Evolutionary conservation across 768 basidiomycete species (phyloP).

Genomic region (Russula olivacea): DNA sequence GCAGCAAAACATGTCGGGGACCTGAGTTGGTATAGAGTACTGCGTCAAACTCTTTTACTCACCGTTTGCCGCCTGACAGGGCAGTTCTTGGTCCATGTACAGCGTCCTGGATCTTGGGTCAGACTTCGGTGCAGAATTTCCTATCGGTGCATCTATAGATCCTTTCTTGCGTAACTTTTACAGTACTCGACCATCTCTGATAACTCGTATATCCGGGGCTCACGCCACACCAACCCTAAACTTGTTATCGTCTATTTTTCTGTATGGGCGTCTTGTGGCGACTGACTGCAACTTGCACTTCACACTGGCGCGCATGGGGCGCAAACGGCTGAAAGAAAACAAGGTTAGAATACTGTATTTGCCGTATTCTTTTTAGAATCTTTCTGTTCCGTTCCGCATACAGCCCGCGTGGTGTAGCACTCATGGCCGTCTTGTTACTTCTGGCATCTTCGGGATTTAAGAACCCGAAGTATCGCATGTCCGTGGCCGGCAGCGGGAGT

Average conservation of each 20-base stretch:
- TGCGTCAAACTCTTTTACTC: background rate
- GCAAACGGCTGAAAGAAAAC: background rate
- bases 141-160: background rate
- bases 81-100: background rate
- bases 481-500: background rate
- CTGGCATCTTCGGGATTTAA: conserved; percentile 86
- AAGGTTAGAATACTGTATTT: background rate
- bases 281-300: background rate
- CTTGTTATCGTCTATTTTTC: background rate
- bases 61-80: background rate
- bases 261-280: background rate
- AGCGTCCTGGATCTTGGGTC: background rate
- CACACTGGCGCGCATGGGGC: background rate
- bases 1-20: background rate
- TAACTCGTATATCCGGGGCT: background rate
- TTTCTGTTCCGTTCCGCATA: background rate
- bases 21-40: background rate
- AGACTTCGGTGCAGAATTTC: background rate
- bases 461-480: conserved; percentile 36
- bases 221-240: background rate
- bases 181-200: background rate
- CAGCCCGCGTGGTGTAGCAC: conserved; percentile 32
- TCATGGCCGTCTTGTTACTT: conserved; percentile 69
- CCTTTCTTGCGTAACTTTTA: background rate
- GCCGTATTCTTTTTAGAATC: background rate